These are phyloP conservation scores for Trametes pubescens DNA, from an alignment of 1,284 basidiomycete genomes.

Conservation along the genomic window DNA sequence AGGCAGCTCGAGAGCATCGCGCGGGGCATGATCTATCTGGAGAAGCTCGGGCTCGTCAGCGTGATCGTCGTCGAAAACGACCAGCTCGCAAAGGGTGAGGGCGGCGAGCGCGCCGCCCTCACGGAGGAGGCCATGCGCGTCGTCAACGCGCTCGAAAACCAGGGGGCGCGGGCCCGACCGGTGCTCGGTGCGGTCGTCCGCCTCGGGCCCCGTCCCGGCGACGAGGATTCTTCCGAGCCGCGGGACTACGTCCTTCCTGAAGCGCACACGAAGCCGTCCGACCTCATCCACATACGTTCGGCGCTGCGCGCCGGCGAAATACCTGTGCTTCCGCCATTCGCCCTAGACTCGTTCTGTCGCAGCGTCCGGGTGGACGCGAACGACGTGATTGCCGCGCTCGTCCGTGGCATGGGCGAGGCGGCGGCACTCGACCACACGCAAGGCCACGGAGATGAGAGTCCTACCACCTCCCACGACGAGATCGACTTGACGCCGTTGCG, in stretches of 20 bases:
- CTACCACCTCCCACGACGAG: conserved; percentile 35
- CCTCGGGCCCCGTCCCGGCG: conserved; percentile 77
- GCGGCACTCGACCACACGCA: conserved; percentile 49
- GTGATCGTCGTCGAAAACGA: conserved; percentile 97
- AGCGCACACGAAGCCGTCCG: conserved; percentile 78
- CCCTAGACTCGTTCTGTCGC: conserved; percentile 90
- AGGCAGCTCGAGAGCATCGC: conserved; percentile 94
- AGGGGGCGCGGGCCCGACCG: conserved; percentile 89
- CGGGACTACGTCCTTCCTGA: conserved; percentile 61
- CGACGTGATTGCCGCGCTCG: conserved; percentile 89
- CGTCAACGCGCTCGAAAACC: conserved; percentile 83
- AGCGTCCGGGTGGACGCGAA: conserved; percentile 90
- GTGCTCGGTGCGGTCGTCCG: conserved; percentile 88
- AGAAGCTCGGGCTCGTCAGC: conserved; percentile 93
- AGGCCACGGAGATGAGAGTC: conserved; percentile 37
- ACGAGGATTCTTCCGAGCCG: conserved; percentile 44
- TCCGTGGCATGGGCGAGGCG: conserved; percentile 85
- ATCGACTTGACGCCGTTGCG: conserved; percentile 90
- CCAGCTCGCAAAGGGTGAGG: conserved; percentile 71
- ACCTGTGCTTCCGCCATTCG: conserved; percentile 95
- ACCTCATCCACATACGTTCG: conserved; percentile 85
- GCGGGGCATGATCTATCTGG: conserved; percentile 93
- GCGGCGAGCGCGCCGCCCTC: conserved; percentile 67
- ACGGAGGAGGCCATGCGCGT: conserved; percentile 84
- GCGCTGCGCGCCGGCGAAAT: conserved; percentile 94